Base-by-base conservation (phyloP, 306 rosid genomes). In the Arachis hypogaea region DNA sequence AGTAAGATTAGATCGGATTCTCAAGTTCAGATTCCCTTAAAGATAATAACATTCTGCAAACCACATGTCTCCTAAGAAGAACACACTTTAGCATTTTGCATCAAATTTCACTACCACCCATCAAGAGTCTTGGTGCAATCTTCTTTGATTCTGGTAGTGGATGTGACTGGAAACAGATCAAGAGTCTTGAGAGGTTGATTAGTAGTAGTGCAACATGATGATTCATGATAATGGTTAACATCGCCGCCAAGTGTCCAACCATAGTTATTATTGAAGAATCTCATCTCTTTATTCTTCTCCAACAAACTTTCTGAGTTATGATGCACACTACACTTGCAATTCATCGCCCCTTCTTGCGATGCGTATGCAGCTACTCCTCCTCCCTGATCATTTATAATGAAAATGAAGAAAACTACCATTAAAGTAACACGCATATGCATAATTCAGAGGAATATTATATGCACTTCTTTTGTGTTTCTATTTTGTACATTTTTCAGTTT, bases 91-190 rank as follows among this genome's bases (percentile, higher is more conserved):
- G 30, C 57, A 3, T 63, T 62, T 62, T 47, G 36, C 54, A 55
- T 71, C 46, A 45, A 72, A 76, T 59, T 55, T 71, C 52, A 59
- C 77, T 33, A 33, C 38, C 38, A 33, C 38, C 4, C 4, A 33
- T 33, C 38, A 33, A 59, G 50, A 63, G 50, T 61, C 69, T 18
- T 68, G 60, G 82, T 81, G 81, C 80, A 75, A 43, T 86, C 88
- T 77, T 88, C 90, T 89, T 80, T 83, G 79, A 79, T 82, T 71
- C 70, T 79, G 42, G 93, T 55, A 33, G 88, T 68, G 38, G 38
- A 33, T 33, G 88, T 81, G 71, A 86, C 64, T n/a, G 98, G 98
- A 67, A 93, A 93, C 75, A 93, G 93, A 52, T 93, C 86, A 65
- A 93, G 96, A 68, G 98, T 93, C 84, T 84, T 85, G 59, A 87